Conservation (phyloP, 2,329 filamentous ascomycete genomes). For the Stachybotrys chartarum region DNA sequence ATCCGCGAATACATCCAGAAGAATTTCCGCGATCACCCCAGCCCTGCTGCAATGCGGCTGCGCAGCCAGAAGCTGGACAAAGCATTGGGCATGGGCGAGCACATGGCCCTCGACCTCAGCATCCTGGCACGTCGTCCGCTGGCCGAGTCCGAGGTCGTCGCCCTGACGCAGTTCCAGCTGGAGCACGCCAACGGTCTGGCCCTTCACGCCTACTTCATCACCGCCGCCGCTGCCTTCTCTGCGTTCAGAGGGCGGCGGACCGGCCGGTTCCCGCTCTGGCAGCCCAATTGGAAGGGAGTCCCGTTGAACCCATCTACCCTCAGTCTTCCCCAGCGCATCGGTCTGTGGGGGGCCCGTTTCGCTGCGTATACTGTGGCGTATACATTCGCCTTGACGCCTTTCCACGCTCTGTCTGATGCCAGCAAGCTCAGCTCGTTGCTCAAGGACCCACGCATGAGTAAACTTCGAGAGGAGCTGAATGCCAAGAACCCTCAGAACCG, state of each 20-base stretch:
- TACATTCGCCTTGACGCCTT: background rate
- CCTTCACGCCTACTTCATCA: background rate
- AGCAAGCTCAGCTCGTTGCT: background rate
- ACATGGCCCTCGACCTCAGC: background rate
- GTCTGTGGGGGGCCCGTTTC: background rate
- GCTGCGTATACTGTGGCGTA: background rate
- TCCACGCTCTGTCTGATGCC: background rate
- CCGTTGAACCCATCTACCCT: background rate
- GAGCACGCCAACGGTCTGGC: background rate
- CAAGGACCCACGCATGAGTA: background rate
- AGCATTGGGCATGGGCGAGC: background rate
- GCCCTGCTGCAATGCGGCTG: background rate
- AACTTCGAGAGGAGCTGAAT: background rate
- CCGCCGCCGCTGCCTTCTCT: constrained; percentile 3
- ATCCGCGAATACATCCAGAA: background rate
- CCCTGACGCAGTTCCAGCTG: constrained; percentile 4
- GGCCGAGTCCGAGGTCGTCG: background rate
- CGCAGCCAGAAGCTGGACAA: background rate
- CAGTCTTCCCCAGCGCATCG: background rate
- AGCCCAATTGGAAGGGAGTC: constrained; percentile 9
- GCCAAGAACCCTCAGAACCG: no score
- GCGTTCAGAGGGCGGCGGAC: constrained; percentile 18
- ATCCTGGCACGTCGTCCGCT: background rate
- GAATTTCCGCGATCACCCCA: background rate
- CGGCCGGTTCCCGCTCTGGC: constrained; percentile 20